A percentile compares a stretch with the other conserved stretches of the same genome.
Conservation (phyloP, 2,329 filamentous ascomycete genomes). For the Cylindrodendrum hubeiense region DNA sequence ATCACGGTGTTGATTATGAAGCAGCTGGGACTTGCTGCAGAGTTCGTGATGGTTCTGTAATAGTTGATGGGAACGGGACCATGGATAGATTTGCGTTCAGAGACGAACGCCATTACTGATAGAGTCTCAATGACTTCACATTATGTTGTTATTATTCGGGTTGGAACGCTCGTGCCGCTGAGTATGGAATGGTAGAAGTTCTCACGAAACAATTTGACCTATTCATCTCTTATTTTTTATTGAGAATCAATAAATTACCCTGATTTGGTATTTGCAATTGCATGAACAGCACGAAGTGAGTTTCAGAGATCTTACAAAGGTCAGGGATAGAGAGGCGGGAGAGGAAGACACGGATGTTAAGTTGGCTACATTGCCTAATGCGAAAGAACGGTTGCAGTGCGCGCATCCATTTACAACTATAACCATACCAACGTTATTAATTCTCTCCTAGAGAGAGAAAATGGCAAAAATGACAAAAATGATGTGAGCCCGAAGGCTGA, state of each 20-base stretch:
- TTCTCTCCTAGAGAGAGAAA: background rate
- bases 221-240: background rate
- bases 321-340: too few species aligned
- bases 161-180: background rate
- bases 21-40: slow-evolving; percentile 9
- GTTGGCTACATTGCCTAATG: too few species aligned
- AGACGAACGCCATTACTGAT: slow-evolving; percentile 6
- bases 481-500: too few species aligned
- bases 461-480: background rate
- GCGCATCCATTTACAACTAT: too few species aligned
- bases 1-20: slow-evolving; percentile 25
- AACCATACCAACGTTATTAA: background rate
- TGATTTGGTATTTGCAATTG: too few species aligned
- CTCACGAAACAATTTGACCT: background rate
- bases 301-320: too few species aligned
- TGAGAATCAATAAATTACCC: too few species aligned
- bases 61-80: background rate
- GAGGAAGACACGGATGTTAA: too few species aligned
- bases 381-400: too few species aligned
- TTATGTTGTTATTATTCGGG: background rate
- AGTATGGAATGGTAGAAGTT: background rate
- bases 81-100: slow-evolving; percentile 17
- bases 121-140: slow-evolving; percentile 13
- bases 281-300: too few species aligned
- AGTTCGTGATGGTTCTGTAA: background rate